A percentile compares a stretch with the other conserved stretches of the same genome.
Evolutionary conservation across 352 stramenopile species (phyloP).

Genomic region (Globisporangium cystogenes): DNA sequence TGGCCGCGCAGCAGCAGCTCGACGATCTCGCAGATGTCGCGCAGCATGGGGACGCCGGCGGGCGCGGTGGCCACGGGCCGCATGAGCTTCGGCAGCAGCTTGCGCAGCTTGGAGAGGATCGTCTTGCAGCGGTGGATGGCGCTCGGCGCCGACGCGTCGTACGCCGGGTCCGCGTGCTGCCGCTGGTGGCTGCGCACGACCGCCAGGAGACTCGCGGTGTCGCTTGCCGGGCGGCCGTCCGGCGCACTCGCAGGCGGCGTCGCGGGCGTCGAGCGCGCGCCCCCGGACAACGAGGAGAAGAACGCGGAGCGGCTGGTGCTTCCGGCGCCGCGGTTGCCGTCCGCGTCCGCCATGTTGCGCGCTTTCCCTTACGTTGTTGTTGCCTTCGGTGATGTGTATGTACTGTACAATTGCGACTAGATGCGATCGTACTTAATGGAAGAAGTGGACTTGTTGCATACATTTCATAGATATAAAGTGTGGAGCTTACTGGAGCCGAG

Average conservation of each 20-base stretch:
- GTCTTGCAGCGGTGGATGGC: constrained; percentile 54
- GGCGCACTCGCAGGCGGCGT: neutral
- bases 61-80: constrained; percentile 33
- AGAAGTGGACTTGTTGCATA: neutral
- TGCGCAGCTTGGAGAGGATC: constrained; percentile 63
- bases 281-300: too few relatives aligned
- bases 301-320: too few relatives aligned
- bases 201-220: constrained; percentile 38
- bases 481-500: too few relatives aligned
- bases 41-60: constrained; percentile 30
- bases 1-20: constrained; percentile 31
- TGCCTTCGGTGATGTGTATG: too few relatives aligned
- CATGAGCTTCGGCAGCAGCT: constrained; percentile 67
- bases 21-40: constrained; percentile 53
- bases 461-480: neutral
- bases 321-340: too few relatives aligned
- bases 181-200: constrained; percentile 39
- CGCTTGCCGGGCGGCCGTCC: constrained; percentile 36
- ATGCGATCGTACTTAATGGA: neutral
- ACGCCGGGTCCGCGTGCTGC: constrained; percentile 35
- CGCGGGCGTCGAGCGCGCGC: constrained; percentile 2
- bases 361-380: neutral
- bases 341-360: neutral
- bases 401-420: too few relatives aligned
- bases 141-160: constrained; percentile 26